Base-by-base conservation (phyloP, 257 asterid genomes). In the Nicotiana noctiflora region DNA sequence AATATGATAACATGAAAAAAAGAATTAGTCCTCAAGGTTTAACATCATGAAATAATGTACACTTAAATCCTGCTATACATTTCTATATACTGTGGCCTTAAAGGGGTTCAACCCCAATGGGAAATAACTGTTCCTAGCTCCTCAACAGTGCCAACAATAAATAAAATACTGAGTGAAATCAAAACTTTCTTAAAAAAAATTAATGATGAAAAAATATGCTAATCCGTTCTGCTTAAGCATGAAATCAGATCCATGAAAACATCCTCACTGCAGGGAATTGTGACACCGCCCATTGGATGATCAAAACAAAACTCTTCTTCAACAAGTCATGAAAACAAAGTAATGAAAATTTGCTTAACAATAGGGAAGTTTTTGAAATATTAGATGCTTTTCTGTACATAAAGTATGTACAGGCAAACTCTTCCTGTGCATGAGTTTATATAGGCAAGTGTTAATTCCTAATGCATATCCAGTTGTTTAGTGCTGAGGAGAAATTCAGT, bases 301-400 rank as follows among this genome's bases (percentile, higher is more conserved):
- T 82, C 32, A 68, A 81, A 59, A n/a, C 97, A 93, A 34, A 91
- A 92, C 61, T 93, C 94, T 82, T 93, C 93, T 52, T 87, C 89
- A 2, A 52, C 87, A 91, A 83, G 56, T 93, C 93, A 53, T 92
- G 90, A 60, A 40, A 93, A 90, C 85, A 40, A 40, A 37, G 8
- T 1, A 6, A 6, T 37, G 46, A 37, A 37, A 37, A 0, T 7
- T 37, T 37, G 46, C 46, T 37, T 37, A 37, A 37, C 46, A 37
- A 37, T 37, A 37, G 46, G 46, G 46, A 37, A 40, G 46, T 40
- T 40, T 86, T 80, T 1, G 96, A 88, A 8, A 90, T 87, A 65
- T 88, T 90, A 62, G 37, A 62, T 8, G 4, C 61, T 7, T 40
- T 40, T 0, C 0, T 40, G 46, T 40, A 11, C 55, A 10, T 10